These are phyloP conservation scores for Mycena amicta DNA, from an alignment of 768 basidiomycete genomes.

Conservation along the genomic window DNA sequence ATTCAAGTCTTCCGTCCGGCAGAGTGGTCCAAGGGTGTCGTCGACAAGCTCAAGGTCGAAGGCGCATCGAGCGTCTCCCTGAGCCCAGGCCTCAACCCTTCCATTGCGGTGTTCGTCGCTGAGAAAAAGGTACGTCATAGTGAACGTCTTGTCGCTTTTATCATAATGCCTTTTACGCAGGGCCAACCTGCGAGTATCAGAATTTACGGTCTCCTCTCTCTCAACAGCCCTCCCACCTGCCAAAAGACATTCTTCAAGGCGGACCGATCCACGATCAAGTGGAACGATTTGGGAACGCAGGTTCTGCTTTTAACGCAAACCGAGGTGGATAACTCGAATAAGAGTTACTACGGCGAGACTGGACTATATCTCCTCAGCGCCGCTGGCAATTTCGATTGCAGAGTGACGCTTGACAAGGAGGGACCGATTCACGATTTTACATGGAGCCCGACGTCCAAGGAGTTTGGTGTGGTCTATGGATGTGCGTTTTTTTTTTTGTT, in stretches of 20 bases:
- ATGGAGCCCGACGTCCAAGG: constrained; percentile 96
- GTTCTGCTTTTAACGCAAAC: constrained; percentile 91
- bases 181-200: constrained; percentile 88
- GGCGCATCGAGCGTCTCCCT: constrained; percentile 76
- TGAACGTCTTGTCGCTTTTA: not conserved
- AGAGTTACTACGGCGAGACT: constrained; percentile 98
- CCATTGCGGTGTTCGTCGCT: constrained; percentile 87
- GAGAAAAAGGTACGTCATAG: constrained; percentile 79
- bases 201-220: constrained; percentile 73
- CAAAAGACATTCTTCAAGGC: constrained; percentile 96
- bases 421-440: constrained; percentile 96
- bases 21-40: constrained; percentile 77
- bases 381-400: constrained; percentile 91
- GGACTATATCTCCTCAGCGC: constrained; percentile 91
- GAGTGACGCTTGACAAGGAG: constrained; percentile 89
- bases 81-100: constrained; percentile 85
- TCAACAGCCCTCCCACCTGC: constrained; percentile 66
- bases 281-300: constrained; percentile 93
- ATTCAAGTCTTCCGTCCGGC: constrained; percentile 83
- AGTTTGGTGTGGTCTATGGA: constrained; percentile 95
- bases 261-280: constrained; percentile 90
- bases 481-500: constrained; percentile 57
- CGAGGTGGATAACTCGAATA: constrained; percentile 96
- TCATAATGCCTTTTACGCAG: constrained; percentile 35
- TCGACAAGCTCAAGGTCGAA: constrained; percentile 82